Base-by-base conservation (phyloP, 2,329 filamentous ascomycete genomes). In the Coniochaeta sp. region DNA sequence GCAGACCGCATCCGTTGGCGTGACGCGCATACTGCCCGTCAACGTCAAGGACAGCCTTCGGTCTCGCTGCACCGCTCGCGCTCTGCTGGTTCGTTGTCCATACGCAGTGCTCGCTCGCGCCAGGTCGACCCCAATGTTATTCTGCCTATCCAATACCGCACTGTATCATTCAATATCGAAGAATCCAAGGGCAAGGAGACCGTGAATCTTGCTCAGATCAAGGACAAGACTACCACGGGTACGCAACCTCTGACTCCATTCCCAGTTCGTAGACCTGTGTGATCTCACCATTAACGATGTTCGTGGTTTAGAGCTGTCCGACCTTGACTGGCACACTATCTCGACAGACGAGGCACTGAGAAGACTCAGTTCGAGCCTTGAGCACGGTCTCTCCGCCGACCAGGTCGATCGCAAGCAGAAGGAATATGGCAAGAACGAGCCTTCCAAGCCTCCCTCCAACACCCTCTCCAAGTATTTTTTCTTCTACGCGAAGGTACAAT, bases 391-490 rank as follows among this genome's bases (percentile, higher is more conserved):
- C 1, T 87, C 86, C 0, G 67, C 71, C 6, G 79, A 86, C 12
- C 82, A 88, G 67, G 80, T 81, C 57, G 74, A 78, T 43, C 77
- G 80, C 26, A 81, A 83, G 40, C 69, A 83, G 7, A 76, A 76
- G 50, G 78, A 88, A 67, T 82, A 88, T 72, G 89, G 89, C 38
- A 82, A 74, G 62, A 93, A 93, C 68, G 79, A 81, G 8, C 86
- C 86, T 5, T 85, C 87, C 4, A 81, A 85, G 3, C 85, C 88
- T 1, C 84, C 86, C 16, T 88, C 85, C 5, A 82, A 81, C 62
- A 79, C 81, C 63, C 70, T 85, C 52, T 76, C 77, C 50, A 84
- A 83, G 62, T 93, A 93, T 72, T 86, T 92, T 66, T 91, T 91
- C 74, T 44, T 19, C 40, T 44, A 44, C 19, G 40, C 40, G 14